Evolutionary conservation across 352 stramenopile genomes (phyloP).

Genomic region (Globisporangium perplexum): DNA sequence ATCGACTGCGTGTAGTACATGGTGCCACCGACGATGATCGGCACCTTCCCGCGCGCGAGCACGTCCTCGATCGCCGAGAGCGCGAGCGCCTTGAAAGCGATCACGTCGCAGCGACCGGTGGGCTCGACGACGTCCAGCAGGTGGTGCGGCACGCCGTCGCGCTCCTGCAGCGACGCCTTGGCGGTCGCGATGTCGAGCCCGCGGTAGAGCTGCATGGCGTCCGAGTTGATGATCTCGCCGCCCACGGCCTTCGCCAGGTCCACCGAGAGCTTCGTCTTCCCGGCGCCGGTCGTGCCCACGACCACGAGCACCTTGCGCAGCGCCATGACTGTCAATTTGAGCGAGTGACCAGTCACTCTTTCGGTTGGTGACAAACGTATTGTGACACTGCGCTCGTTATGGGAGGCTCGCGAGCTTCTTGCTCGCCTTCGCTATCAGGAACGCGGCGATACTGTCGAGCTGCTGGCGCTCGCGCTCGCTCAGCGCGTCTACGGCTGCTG

Average conservation of each 20-base stretch:
- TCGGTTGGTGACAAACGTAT: too few species aligned
- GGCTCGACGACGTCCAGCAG: slow-evolving; percentile 85
- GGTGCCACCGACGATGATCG: slow-evolving; percentile 89
- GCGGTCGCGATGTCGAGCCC: slow-evolving; percentile 87
- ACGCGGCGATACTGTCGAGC: slow-evolving; percentile 49
- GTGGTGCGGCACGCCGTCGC: slow-evolving; percentile 87
- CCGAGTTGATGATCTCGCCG: slow-evolving; percentile 90
- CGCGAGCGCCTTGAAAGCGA: slow-evolving; percentile 77
- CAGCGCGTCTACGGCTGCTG: slow-evolving; percentile 4
- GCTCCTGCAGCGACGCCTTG: slow-evolving; percentile 83
- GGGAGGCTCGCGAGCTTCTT: slow-evolving; percentile 27
- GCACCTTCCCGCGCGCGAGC: slow-evolving; percentile 77
- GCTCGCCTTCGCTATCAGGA: slow-evolving; percentile 59
- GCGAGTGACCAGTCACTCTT: background rate
- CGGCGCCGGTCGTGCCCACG: slow-evolving; percentile 87
- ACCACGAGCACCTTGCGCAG: slow-evolving; percentile 86
- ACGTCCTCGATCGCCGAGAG: slow-evolving; percentile 81
- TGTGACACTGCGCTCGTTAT: background rate
- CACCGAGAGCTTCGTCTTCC: slow-evolving; percentile 91
- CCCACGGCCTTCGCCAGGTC: slow-evolving; percentile 86
- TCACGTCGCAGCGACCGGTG: slow-evolving; percentile 64
- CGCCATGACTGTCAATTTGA: background rate
- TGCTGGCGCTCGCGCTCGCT: slow-evolving; percentile 28
- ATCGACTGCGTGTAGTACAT: slow-evolving; percentile 93
- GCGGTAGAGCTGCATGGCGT: slow-evolving; percentile 92